phyloP scores from a whole-genome alignment of 148 eudicot species.

The Arctostaphylos glauca region DNA sequence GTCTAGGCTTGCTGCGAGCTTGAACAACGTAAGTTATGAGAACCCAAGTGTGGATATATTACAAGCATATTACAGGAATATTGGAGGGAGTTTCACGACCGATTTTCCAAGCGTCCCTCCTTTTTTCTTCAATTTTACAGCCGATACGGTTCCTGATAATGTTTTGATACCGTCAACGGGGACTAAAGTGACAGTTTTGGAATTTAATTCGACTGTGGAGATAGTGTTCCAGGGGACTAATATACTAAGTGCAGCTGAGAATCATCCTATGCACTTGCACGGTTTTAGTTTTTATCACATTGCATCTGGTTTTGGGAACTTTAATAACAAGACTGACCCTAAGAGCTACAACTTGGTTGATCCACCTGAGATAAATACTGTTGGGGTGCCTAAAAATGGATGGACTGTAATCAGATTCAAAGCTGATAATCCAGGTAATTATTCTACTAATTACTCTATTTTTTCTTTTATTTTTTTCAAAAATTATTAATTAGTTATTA shows the following conservation, averaged over 20 bases:
- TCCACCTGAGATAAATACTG: constrained; percentile 23
- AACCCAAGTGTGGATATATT: constrained; percentile 16
- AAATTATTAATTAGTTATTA: too few relatives aligned
- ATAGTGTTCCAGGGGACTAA: constrained; percentile 29
- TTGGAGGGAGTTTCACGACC: neutral
- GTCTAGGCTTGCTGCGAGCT: constrained; percentile 10
- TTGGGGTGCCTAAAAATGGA: constrained; percentile 29
- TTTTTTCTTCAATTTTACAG: constrained; percentile 12
- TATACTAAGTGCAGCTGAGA: constrained; percentile 18
- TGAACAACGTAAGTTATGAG: constrained; percentile 26
- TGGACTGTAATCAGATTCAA: constrained; percentile 30
- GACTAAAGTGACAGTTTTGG: constrained; percentile 20
- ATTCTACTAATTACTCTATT: neutral
- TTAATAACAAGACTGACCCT: constrained; percentile 8
- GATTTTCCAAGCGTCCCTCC: constrained; percentile 22
- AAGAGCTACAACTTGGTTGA: constrained; percentile 22
- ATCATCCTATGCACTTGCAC: constrained; percentile 32
- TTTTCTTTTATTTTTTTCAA: neutral
- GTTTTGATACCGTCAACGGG: constrained; percentile 1
- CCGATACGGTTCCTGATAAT: neutral
- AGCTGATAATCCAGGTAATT: constrained; percentile 31
- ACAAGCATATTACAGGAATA: constrained; percentile 19
- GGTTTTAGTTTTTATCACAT: constrained; percentile 25
- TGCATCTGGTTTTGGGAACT: constrained; percentile 24
- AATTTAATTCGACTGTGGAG: constrained; percentile 20